Conservation (phyloP, 306 rosid species). For the Astragalus glycyphyllos region DNA sequence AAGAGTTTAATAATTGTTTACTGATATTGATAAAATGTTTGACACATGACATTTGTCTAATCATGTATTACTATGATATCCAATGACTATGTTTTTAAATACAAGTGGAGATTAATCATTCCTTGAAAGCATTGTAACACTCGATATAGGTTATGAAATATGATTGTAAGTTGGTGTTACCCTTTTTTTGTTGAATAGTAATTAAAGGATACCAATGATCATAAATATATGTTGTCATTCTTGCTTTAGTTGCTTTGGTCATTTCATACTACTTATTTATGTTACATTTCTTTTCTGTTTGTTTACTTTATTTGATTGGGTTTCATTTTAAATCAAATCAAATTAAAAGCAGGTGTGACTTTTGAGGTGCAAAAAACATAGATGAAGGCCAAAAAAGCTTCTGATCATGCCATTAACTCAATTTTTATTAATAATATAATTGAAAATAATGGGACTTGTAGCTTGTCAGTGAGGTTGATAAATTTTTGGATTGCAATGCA, state of each 20-base stretch:
- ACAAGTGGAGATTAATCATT: too few relatives aligned
- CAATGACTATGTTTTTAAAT: too few relatives aligned
- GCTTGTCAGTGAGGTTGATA: slow-evolving; percentile 40
- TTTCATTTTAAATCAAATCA: slow-evolving; percentile 32
- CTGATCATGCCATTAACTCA: slow-evolving; percentile 44
- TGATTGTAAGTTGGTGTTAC: too few relatives aligned
- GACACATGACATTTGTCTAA: too few relatives aligned
- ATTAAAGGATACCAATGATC: slow-evolving; percentile 32
- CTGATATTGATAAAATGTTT: too few relatives aligned
- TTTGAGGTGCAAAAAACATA: slow-evolving; percentile 53
- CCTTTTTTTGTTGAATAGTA: too few relatives aligned
- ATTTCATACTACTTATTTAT: slow-evolving; percentile 30
- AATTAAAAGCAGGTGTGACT: slow-evolving; percentile 50
- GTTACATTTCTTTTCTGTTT: slow-evolving; percentile 36
- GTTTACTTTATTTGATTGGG: slow-evolving; percentile 39
- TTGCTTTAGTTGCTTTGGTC: slow-evolving; percentile 47
- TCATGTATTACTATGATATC: too few relatives aligned
- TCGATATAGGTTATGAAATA: too few relatives aligned
- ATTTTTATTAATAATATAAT: slow-evolving; percentile 35
- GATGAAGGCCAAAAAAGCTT: slow-evolving; percentile 50
- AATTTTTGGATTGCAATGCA: slow-evolving; percentile 32
- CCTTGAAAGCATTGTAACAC: too few relatives aligned
- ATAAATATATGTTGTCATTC: slow-evolving; percentile 1
- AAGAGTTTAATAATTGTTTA: not conserved
- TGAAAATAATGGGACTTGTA: slow-evolving; percentile 37